These are phyloP conservation scores for Diutina scorzettiae DNA, from an alignment of 1,139 yeast species.

Conservation along the genomic window DNA sequence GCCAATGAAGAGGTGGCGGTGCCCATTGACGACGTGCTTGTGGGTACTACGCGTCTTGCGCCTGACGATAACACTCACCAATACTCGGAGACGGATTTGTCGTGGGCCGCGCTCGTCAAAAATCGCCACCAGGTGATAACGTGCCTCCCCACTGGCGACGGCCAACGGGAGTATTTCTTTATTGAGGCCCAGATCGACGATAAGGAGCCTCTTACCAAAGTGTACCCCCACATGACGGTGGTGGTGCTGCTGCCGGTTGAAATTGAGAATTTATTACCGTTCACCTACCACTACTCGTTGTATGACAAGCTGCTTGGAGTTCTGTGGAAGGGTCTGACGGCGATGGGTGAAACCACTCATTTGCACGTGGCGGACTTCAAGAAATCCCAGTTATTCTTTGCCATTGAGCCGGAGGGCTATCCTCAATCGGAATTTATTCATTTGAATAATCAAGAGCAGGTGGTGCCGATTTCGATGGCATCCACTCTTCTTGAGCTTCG, in stretches of 20 bases:
- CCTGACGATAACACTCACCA: constrained; percentile 29
- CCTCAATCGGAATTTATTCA: constrained; percentile 64
- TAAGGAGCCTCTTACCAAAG: constrained; percentile 55
- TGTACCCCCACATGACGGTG: constrained; percentile 78
- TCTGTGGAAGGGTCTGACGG: constrained; percentile 55
- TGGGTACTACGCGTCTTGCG: constrained; percentile 42
- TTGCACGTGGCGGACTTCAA: constrained; percentile 75
- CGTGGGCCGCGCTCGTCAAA: not conserved
- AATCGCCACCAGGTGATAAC: not conserved
- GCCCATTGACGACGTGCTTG: constrained; percentile 62
- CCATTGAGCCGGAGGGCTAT: constrained; percentile 57
- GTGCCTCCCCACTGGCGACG: not conserved
- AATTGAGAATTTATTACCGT: constrained; percentile 76
- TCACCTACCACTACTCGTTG: constrained; percentile 61
- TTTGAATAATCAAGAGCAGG: constrained; percentile 25
- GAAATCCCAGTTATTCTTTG: constrained; percentile 48
- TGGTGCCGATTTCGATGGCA: not conserved
- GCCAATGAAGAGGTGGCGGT: constrained; percentile 51
- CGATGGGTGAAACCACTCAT: constrained; percentile 54
- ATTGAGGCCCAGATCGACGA: constrained; percentile 55
- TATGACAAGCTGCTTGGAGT: constrained; percentile 66
- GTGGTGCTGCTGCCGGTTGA: constrained; percentile 80
- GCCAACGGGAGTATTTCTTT: constrained; percentile 46
- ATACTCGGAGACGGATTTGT: not conserved
- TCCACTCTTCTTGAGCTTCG: constrained; percentile 19